phyloP scores from a whole-genome alignment of 2,329 filamentous ascomycete species.

The Penicillium verrucosum region DNA sequence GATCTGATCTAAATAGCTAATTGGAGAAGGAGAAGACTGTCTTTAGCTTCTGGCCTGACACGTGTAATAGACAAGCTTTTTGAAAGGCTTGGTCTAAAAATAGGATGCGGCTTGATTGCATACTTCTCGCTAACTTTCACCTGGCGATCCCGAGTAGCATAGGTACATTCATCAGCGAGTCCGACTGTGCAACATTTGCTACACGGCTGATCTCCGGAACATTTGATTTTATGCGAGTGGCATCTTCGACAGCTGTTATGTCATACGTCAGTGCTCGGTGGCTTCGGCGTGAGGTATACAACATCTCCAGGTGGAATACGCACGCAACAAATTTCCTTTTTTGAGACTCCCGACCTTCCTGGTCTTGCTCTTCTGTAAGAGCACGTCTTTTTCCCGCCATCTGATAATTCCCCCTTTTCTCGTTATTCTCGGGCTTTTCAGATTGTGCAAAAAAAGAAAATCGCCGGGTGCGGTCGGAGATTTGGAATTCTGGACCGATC shows the following conservation, averaged over 20 bases:
- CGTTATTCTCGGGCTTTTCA: neutral
- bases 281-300: neutral
- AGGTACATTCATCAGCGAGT: constrained; percentile 39
- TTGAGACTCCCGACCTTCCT: constrained; percentile 13
- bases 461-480: neutral
- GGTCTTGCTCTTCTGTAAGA: constrained; percentile 13
- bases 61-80: neutral
- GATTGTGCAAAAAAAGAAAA: neutral
- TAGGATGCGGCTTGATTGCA: neutral
- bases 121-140: constrained; percentile 41
- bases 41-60: constrained; percentile 2
- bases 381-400: constrained; percentile 19
- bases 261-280: constrained; percentile 1
- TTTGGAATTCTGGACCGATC: neutral
- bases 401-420: neutral
- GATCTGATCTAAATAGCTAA: constrained; percentile 35
- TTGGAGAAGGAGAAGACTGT: constrained; percentile 10
- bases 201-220: constrained; percentile 46
- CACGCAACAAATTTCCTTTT: constrained; percentile 35
- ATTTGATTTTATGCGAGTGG: constrained; percentile 48
- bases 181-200: constrained; percentile 40
- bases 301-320: constrained; percentile 7
- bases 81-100: neutral
- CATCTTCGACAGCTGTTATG: constrained; percentile 41
- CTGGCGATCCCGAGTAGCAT: constrained; percentile 43